Conservation (phyloP, 2,329 filamentous ascomycete genomes). For the Fusarium coffeatum region DNA sequence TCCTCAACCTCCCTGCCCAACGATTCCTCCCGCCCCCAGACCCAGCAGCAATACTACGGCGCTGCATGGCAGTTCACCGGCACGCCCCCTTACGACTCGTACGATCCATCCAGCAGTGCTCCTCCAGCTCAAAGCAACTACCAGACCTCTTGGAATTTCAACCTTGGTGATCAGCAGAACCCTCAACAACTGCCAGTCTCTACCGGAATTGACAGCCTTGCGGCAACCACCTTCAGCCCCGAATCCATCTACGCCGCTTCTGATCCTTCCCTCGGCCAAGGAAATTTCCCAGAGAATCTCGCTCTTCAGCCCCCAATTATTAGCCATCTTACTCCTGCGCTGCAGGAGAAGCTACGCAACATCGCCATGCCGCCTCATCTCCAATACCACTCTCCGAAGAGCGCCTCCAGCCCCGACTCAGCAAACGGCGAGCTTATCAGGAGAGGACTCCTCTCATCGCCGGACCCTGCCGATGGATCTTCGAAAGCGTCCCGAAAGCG, state of each 20-base stretch:
- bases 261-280: constrained; percentile 40
- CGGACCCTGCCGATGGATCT: constrained; percentile 60
- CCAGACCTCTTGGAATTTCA: constrained; percentile 52
- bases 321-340: constrained; percentile 63
- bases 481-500: constrained; percentile 72
- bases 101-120: constrained; percentile 54
- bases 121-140: constrained; percentile 51
- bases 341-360: constrained; percentile 70
- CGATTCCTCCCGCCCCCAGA: constrained; percentile 52
- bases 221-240: constrained; percentile 52
- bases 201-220: constrained; percentile 49
- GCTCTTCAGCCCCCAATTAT: constrained; percentile 47
- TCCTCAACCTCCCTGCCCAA: constrained; percentile 47
- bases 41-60: constrained; percentile 50
- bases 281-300: constrained; percentile 48
- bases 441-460: constrained; percentile 66
- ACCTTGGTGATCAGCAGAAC: constrained; percentile 47
- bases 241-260: constrained; percentile 51
- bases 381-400: constrained; percentile 69
- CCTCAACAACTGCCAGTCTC: constrained; percentile 52
- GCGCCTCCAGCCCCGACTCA: constrained; percentile 69
- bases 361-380: constrained; percentile 74
- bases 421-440: constrained; percentile 61
- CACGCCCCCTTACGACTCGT: constrained; percentile 61
- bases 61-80: constrained; percentile 63